These are phyloP conservation scores for Medicago truncatula DNA, from an alignment of 306 rosid genomes.

Conservation along the genomic window DNA sequence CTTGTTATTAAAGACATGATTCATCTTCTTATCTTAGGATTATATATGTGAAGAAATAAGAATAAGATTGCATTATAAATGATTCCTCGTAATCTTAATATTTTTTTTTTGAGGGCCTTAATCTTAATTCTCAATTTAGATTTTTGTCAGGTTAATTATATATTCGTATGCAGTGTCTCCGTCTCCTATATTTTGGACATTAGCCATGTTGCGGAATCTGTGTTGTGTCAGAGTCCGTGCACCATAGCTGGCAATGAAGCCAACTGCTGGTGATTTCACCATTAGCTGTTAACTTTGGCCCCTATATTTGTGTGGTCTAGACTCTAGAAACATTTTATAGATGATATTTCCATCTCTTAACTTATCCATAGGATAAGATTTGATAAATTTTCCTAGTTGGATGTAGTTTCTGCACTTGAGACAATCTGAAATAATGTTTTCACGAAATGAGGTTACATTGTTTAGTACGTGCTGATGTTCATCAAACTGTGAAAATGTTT, in stretches of 20 bases:
- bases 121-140: neutral
- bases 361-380: neutral
- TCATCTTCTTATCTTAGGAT: neutral
- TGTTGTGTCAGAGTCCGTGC: neutral
- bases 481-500: constrained; percentile 14
- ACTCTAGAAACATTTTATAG: neutral
- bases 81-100: neutral
- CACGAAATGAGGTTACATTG: constrained; percentile 23
- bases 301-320: neutral
- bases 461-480: neutral
- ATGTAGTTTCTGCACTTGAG: constrained; percentile 6
- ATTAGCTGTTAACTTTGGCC: neutral
- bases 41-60: neutral
- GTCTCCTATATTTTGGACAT: no score
- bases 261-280: neutral
- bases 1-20: neutral
- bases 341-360: constrained; percentile 10
- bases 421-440: constrained; percentile 1
- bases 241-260: neutral
- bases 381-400: neutral
- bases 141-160: no score
- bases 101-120: neutral
- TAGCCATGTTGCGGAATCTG: no score
- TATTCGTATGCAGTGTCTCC: no score
- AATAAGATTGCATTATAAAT: neutral